Base-by-base conservation (phyloP, 345 rosid genomes). In the Aquilaria yunnanensis region DNA sequence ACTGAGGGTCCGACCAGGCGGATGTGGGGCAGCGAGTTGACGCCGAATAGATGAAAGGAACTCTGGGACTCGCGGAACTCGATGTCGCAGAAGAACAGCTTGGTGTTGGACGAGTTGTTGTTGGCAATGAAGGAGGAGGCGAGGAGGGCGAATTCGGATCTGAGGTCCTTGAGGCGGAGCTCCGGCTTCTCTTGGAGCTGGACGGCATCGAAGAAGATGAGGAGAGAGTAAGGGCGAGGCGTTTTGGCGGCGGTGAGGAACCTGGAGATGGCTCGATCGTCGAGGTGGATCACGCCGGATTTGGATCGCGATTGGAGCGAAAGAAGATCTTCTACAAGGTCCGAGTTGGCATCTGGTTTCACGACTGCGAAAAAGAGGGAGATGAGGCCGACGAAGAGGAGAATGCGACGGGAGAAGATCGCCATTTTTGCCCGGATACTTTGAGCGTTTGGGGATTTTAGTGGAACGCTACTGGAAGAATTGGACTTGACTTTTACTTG, bases 21-120 rank as follows among this genome's bases (percentile, higher is more conserved):
- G 72, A 91, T 69, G 72, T 91, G 96, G n/a, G 97, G 97, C n/a
- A 88, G 77, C 33, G 97, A 77, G 70, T 88, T 86, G 62, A 91
- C 97, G 32, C 86, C 94, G 65, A 91, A 91, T 30, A 78, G 84
- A 54, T 72, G 64, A 75, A 91, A 91, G 12, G 88, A 76, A 16
- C 88, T 75, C 49, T 88, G 93, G 12, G 94, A 70, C 12, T 78
- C 77, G 16, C 81, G 80, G 75, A 91, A 91, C 65, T 91, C 96
- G 72, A 91, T 72, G 62, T 86, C 87, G 70, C 85, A 75, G 88
- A 91, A 86, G 89, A 91, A 91, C 59, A 91, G 89, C 73, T 80
- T 81, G 5, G 66, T 74, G 46, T 62, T 59, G 9, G 70, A 63
- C 7, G n/a, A 61, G 5, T 68, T 72, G 77, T 88, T 85, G 81